A percentile compares a stretch with the other conserved stretches of the same genome.
These are phyloP conservation scores for Ochetophila trinervis DNA, from an alignment of 306 rosid genomes.

Conservation along the genomic window DNA sequence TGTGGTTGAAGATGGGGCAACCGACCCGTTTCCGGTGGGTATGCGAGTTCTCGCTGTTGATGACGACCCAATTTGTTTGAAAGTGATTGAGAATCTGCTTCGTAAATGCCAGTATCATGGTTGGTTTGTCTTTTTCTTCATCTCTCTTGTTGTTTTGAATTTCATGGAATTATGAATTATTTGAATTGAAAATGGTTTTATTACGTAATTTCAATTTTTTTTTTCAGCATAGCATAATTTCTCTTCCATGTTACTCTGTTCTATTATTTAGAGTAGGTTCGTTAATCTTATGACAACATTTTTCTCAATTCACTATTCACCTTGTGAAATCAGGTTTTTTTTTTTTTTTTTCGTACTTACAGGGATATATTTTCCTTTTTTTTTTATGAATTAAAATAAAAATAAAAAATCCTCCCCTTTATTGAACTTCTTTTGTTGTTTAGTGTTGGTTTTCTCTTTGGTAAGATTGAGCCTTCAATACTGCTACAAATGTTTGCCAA, in stretches of 20 bases:
- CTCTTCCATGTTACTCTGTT: not conserved
- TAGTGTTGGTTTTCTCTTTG: too few relatives aligned
- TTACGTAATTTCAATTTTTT: not conserved
- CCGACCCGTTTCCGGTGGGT: constrained; percentile 66
- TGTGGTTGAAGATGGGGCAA: constrained; percentile 26
- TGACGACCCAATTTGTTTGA: constrained; percentile 68
- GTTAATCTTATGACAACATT: too few relatives aligned
- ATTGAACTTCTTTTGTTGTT: not conserved
- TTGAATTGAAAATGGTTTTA: constrained; percentile 1
- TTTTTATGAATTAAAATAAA: too few relatives aligned
- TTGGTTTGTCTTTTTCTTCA: constrained; percentile 27
- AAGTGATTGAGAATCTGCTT: constrained; percentile 59
- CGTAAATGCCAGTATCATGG: constrained; percentile 79
- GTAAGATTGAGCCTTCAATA: too few relatives aligned
- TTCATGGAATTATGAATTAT: not conserved
- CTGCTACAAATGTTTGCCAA: not conserved
- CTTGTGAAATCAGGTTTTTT: too few relatives aligned
- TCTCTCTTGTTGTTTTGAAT: not conserved
- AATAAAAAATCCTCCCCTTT: not conserved
- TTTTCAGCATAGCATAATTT: not conserved
- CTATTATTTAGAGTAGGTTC: not conserved
- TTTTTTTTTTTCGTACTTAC: too few relatives aligned
- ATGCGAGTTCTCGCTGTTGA: constrained; percentile 92
- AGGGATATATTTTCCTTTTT: too few relatives aligned
- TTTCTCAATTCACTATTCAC: not conserved